Conservation (phyloP, 345 rosid species). For the Psidium friedrichsthalianum region DNA sequence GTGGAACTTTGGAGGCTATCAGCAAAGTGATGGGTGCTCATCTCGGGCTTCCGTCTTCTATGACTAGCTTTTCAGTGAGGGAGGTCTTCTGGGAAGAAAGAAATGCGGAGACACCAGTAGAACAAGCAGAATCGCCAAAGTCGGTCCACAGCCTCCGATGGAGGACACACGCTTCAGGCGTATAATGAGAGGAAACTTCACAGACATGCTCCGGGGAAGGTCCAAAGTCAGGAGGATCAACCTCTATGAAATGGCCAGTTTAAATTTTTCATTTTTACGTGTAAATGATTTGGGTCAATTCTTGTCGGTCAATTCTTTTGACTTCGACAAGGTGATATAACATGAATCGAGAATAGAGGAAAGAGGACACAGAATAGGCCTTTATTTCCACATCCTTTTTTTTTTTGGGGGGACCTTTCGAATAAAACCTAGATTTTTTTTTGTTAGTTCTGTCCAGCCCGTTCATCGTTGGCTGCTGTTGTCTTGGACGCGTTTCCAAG, state of each 20-base stretch:
- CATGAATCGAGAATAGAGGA: neutral
- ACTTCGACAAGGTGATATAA: neutral
- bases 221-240: slow-evolving; percentile 42
- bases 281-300: neutral
- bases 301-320: neutral
- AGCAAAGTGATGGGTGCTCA: slow-evolving; percentile 94
- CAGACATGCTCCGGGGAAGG: slow-evolving; percentile 80
- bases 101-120: slow-evolving; percentile 22
- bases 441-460: neutral
- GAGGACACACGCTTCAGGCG: slow-evolving; percentile 92
- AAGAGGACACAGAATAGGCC: neutral
- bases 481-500: neutral
- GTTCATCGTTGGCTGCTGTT: neutral
- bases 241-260: slow-evolving; percentile 18
- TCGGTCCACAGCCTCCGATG: slow-evolving; percentile 12
- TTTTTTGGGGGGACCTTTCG: neutral
- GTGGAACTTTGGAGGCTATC: slow-evolving; percentile 70
- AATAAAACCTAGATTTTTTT: neutral
- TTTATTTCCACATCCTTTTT: neutral
- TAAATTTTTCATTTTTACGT: neutral
- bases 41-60: slow-evolving; percentile 84
- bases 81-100: slow-evolving; percentile 78
- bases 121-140: slow-evolving; percentile 45
- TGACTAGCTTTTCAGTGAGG: slow-evolving; percentile 80
- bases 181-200: slow-evolving; percentile 84